These are phyloP conservation scores for Mastigamoeba balamuthi DNA, from an alignment of 78 protist genomes.

Conservation along the genomic window DNA sequence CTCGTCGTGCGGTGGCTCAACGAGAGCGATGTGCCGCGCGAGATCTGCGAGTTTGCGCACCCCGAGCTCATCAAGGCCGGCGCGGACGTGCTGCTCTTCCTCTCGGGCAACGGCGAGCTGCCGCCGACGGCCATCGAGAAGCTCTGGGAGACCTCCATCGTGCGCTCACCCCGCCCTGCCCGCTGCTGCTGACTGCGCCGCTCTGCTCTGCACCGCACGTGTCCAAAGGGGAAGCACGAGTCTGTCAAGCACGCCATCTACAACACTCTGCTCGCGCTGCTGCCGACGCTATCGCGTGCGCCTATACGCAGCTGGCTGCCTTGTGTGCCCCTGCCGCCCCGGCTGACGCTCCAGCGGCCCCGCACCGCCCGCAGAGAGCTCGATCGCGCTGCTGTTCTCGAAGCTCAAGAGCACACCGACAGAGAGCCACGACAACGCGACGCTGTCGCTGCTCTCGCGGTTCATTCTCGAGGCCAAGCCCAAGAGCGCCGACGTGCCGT, in stretches of 20 bases:
- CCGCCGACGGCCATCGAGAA: neutral
- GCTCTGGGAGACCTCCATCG: neutral
- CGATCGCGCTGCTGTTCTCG: no score
- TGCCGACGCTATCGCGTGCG: neutral
- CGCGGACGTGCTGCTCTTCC: neutral
- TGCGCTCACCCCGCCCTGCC: neutral
- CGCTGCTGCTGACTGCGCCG: neutral
- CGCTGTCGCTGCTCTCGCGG: neutral
- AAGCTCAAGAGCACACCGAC: neutral
- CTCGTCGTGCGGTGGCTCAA: no score
- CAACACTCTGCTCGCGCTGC: neutral
- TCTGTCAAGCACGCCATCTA: neutral
- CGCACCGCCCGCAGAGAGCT: neutral
- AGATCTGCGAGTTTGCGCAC: neutral
- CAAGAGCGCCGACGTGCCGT: neutral
- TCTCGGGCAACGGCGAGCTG: neutral
- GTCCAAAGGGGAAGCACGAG: neutral
- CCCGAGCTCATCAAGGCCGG: neutral
- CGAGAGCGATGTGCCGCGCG: no score
- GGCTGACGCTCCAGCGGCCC: neutral
- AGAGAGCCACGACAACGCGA: neutral
- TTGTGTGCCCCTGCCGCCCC: neutral
- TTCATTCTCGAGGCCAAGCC: neutral
- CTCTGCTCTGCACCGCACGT: no score
- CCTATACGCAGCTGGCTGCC: no score